Evolutionary conservation across 768 basidiomycete genomes (phyloP), one percentile per base, ranked within the genome.

Genomic region (Boletus sp.): DNA sequence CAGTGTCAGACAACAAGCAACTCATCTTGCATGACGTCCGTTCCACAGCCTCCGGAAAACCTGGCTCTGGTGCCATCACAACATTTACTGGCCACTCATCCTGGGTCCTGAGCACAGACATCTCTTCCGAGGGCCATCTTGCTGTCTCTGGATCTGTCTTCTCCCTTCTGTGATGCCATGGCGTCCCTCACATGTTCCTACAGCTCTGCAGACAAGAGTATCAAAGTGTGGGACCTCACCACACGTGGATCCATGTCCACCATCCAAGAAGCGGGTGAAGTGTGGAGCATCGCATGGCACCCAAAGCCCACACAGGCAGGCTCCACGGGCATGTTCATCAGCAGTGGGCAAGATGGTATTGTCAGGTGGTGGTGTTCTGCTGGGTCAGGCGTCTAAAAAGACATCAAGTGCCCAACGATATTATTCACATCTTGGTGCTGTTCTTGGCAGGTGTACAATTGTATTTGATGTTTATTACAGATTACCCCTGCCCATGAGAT

Each of bases 1-100:
- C 91, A 40, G 94, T 88, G 3, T 95, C 93, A 4, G 94, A 98
- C 68, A 93, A 96, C 72, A 93, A 92, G 69, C 83, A 90, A 17
- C 85, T 98, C 54, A 85, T 93, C 50, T 72, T 96, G 45, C 92
- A 96, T 69, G 94, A 98, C 66, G 89, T 94, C 15, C 85, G 94
- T 51, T 77, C 80, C n/a, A 76, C 85, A 1, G 62, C 80, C 6
- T 77, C 82, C 5, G 76, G 81, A 17, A 79, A 78, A 54, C 74
- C 77, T 42, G 86, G 91, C 6, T 80, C 81, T 19, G 87, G 89
- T 38, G 86, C 87, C 2, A 90, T 95, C 19, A 90, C 94, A 14
- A 85, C 91, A 9, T 76, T 98, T 59, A 81, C 83, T 6, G 94
- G 94, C 0, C 94, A 98, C 69, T 81, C 90, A 0, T 94, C 93